Evolutionary conservation across 768 basidiomycete species (phyloP).

Genomic region (Rhodosporidiobolus sp.): DNA sequence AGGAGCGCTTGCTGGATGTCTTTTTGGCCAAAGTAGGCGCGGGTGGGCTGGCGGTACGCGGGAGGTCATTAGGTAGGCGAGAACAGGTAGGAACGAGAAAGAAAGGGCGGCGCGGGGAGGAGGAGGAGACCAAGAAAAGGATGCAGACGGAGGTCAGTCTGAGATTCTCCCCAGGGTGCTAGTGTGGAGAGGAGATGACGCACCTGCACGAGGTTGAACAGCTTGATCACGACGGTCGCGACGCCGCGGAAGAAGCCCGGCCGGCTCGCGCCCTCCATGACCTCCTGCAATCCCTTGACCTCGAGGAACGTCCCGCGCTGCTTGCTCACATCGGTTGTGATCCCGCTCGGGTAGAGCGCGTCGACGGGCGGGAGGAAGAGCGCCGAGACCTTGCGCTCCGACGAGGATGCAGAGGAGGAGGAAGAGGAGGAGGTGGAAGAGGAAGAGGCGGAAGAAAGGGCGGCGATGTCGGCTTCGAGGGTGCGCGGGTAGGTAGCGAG

Average conservation of each 20-base stretch:
- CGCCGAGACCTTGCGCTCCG: slow-evolving; percentile 55
- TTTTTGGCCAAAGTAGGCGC: slow-evolving; percentile 94
- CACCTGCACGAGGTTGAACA: slow-evolving; percentile 89
- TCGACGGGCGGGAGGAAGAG: slow-evolving; percentile 74
- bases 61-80: no score
- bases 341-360: slow-evolving; percentile 92
- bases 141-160: not conserved
- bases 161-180: not conserved
- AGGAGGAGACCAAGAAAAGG: not conserved
- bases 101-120: not conserved
- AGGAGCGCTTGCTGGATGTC: slow-evolving; percentile 95
- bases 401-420: slow-evolving; percentile 42
- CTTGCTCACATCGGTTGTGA: slow-evolving; percentile 65
- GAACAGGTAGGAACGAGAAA: slow-evolving; percentile 13
- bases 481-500: slow-evolving; percentile 86
- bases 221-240: slow-evolving; percentile 87
- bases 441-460: slow-evolving; percentile 52
- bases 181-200: slow-evolving; percentile 35
- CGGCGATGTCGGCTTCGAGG: slow-evolving; percentile 66
- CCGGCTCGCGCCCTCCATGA: slow-evolving; percentile 81
- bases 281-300: slow-evolving; percentile 74
- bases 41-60: slow-evolving; percentile 66
- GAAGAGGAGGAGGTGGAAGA: slow-evolving; percentile 42
- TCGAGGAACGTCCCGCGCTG: slow-evolving; percentile 90
- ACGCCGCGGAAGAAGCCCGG: slow-evolving; percentile 95